Base-by-base conservation (phyloP, 1,139 yeast genomes). In the Citeromyces hawaiiensis region DNA sequence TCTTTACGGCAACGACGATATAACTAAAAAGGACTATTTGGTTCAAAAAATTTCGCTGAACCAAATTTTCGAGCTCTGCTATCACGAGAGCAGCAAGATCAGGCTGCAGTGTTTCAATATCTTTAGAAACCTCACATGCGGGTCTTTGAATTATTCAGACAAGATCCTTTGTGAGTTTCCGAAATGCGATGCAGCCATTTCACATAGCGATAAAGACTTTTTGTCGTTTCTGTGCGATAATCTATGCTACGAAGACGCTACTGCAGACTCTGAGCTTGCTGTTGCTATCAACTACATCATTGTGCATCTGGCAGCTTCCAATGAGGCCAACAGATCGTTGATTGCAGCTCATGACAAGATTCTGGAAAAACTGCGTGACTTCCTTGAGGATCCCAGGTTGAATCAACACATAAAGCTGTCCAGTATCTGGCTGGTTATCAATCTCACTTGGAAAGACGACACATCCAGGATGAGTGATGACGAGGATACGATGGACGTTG, bases 81-180 rank as follows among this genome's bases (percentile, higher is more conserved):
- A 69, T 43, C 69, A 69, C 46, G 54, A 64, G 5, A 66, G 66
- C 38, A 51, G 72, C 43, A 68, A 72, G 39, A 68, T 85, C 19
- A 78, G 80, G 42, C 80, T 77, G 38, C 79, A 75, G 49, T 69
- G 78, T 13, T 74, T 86, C 53, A 85, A 78, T 47, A 70, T 83
- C n/a, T 54, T 87, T 39, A 63, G 95, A 43, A 87, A 87, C 53
- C 59, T 82, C 39, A 72, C 88, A 0, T 77, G 87, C 32, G 74
- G 78, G n/a, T 71, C 83, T 3, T 63, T 72, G 17, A 63, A 64
- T 36, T 73, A 76, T 44, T 65, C 72, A 2, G 63, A 62, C 38
- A 50, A 56, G 32, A 48, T 72, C 9, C 53, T 72, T 40, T 55
- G 53, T n/a, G 56, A 55, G 50, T 57, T 62, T 33, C 46, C 50